Evolutionary conservation across 331 rosid species (phyloP).

Genomic region (Cucumis variabilis): DNA sequence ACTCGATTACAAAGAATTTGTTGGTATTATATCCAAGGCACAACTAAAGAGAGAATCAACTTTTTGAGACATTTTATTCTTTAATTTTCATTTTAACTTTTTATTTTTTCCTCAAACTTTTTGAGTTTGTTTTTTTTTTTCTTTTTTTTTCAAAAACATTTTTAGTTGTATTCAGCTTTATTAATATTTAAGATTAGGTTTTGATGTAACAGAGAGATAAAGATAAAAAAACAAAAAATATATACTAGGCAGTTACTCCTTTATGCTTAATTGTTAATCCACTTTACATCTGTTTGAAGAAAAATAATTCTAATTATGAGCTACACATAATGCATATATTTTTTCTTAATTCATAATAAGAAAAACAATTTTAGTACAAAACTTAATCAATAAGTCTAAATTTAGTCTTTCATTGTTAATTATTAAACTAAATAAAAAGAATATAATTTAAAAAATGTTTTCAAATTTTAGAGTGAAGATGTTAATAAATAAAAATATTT

Average conservation of each 20-base stretch:
- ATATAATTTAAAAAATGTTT: no score
- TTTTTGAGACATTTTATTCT: conserved; percentile 4
- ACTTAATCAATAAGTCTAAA: no score
- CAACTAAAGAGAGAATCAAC: background rate
- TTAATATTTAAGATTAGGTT: conserved; percentile 6
- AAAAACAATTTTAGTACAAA: no score
- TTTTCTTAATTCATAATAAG: no score
- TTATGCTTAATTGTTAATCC: background rate
- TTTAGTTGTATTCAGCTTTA: background rate
- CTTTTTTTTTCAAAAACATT: background rate
- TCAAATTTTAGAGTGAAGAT: no score
- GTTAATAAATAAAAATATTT: no score
- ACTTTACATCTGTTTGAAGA: background rate
- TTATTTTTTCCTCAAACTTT: background rate
- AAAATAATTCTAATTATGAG: conserved; percentile 19
- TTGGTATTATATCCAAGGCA: conserved; percentile 15
- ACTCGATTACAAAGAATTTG: background rate
- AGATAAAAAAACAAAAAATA: background rate
- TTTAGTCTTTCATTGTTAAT: no score
- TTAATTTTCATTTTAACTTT: background rate
- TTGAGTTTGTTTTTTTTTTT: no score
- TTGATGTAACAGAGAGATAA: background rate
- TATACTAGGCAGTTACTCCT: background rate
- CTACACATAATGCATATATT: background rate
- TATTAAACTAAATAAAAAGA: no score